Percentiles rank a stretch among this genome's conserved stretches.
These are phyloP conservation scores for Aspergillus pseudoglaucus DNA, from an alignment of 2,329 filamentous ascomycete species.

Conservation along the genomic window DNA sequence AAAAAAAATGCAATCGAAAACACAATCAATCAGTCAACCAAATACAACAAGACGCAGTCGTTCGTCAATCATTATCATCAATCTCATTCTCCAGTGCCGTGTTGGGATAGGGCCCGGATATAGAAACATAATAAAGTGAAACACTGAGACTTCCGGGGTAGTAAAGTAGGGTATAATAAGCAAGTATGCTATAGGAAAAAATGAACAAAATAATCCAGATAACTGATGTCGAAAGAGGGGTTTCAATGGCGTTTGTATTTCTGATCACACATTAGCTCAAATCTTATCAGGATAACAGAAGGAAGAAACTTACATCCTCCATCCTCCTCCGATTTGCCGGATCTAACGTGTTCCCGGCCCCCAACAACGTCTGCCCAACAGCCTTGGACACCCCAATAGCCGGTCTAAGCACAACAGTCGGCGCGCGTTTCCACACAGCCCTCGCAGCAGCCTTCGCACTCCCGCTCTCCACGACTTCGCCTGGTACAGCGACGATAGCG, in stretches of 20 bases:
- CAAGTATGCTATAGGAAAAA: no score
- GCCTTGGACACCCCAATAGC: conserved; percentile 86
- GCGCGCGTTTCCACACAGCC: conserved; percentile 72
- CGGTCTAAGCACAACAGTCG: conserved; percentile 87
- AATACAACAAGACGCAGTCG: background rate
- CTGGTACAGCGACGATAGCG: conserved; percentile 89
- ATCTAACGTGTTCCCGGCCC: conserved; percentile 87
- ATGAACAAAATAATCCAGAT: background rate
- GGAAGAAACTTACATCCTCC: conserved; percentile 70
- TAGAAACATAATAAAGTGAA: background rate
- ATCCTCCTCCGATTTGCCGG: conserved; percentile 71
- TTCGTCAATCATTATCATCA: background rate
- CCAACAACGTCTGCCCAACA: conserved; percentile 80
- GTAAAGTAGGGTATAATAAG: background rate
- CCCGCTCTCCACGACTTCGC: conserved; percentile 79
- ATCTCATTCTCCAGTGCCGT: no score
- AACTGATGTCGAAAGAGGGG: no score
- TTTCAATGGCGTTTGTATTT: conserved; percentile 39
- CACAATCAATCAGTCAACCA: background rate
- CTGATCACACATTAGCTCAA: conserved; percentile 15
- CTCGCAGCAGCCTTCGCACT: conserved; percentile 73
- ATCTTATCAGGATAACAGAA: background rate
- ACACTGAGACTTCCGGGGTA: no score
- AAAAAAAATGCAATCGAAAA: background rate
- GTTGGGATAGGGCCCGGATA: background rate